Conservation (phyloP, 2,329 filamentous ascomycete genomes). For the Penicillium thymicola region DNA sequence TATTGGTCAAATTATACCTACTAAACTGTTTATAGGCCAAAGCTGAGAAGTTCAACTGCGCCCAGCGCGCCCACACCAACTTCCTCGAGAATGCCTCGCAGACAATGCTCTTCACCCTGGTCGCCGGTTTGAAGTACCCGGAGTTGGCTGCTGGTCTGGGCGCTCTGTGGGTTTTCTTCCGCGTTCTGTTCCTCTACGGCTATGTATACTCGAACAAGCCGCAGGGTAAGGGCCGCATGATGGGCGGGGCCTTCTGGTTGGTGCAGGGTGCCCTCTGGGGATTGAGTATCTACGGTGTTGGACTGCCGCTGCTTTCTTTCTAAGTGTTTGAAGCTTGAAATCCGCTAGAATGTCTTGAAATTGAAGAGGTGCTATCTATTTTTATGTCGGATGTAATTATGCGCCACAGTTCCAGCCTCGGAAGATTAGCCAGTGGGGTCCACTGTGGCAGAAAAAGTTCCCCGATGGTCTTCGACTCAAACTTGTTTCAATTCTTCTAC, state of each 20-base stretch:
- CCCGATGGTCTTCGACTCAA: neutral
- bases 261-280: conserved; percentile 42
- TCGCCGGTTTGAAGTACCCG: conserved; percentile 56
- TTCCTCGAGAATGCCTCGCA: conserved; percentile 57
- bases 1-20: neutral
- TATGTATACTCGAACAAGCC: conserved; percentile 43
- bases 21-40: conserved; percentile 29
- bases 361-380: neutral
- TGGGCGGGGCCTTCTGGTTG: conserved; percentile 40
- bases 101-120: conserved; percentile 51
- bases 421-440: neutral
- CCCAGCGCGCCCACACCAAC: conserved; percentile 58
- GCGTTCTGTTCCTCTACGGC: conserved; percentile 50
- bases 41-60: conserved; percentile 51
- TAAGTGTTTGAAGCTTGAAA: conserved; percentile 4
- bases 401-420: neutral
- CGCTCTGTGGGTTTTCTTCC: conserved; percentile 49
- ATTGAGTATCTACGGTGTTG: conserved; percentile 39
- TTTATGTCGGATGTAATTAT: neutral
- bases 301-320: conserved; percentile 26
- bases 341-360: neutral
- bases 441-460: conserved; percentile 25
- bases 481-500: neutral
- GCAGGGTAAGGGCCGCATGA: conserved; percentile 37
- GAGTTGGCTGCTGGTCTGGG: conserved; percentile 46